Evolutionary conservation across 176 grass and related monocot genomes (phyloP), one percentile per base, ranked within the genome.

Genomic region (Cenchrus purpureus): DNA sequence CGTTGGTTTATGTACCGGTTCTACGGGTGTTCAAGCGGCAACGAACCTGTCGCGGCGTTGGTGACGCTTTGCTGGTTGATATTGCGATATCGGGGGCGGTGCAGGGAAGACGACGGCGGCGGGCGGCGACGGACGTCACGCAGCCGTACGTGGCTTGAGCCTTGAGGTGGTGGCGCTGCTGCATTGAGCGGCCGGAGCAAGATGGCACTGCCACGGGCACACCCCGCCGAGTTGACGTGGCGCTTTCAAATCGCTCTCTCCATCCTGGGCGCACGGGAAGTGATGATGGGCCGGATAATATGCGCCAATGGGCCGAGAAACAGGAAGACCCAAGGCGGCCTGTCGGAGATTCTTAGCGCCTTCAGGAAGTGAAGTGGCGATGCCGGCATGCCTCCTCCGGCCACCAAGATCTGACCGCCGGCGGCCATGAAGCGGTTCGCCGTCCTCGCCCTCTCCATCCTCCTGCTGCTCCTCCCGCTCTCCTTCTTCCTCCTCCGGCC

Each of bases 401-500:
- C 67, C 50, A 22, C 7, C 59, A 40, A 83, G 84, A 86, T 90
- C 88, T 86, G 79, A 34, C 25, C 62, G 68, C 13, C 62, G 68
- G 58, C 58, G 58, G 8, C 81, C 4, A 91, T 80, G 90, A 90
- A 63, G 77, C 68, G 49, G 22, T 73, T 74, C 60, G 31, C 58
- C 49, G 49, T 93, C 16, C 76, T 91, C n/a, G 44, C 85, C 69
- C 63, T 76, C 73, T 80, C 83, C 49, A 44, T 83, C 82, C 4
- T 87, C 43, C 55, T 81, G 10, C 65, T 84, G 71, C 59, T 93
- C 25, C 22, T 82, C 79, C 77, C 86, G 62, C 19, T 88, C 71
- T 78, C 65, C 76, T 49, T 86, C 79, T 82, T 94, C 68, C 80
- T 82, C 79, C 60, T 80, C 55, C 25, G 80, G 19, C 69, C 89